Evolutionary conservation across 192 early-diverging fungal genomes (phyloP), one percentile per base, ranked within the genome.

Genomic region (Coemansia sp.): DNA sequence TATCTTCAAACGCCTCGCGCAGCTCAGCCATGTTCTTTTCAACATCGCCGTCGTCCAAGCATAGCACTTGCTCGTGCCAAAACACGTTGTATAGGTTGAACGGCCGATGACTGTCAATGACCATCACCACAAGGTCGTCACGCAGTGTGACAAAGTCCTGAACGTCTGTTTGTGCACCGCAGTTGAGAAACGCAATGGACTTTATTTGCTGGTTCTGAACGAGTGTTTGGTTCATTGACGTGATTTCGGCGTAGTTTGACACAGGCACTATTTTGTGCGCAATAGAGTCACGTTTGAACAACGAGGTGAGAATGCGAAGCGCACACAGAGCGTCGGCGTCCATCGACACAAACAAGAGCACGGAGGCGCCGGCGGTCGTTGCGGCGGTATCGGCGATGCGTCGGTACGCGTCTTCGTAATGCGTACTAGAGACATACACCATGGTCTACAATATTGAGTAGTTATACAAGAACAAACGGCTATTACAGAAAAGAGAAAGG

Each of bases 81-180:
- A 86, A 93, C 11, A 95, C 67, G 59, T 92, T 94, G 38, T 90
- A 86, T 17, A 98, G 83, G 60, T 95, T 90, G 23, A 93, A 81
- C 17, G 96, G 96, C 47, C 96, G 75, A 62, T 93, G 94, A 53
- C 89, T 92, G 60, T 98, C 96, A 47, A 95, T 78, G 3, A 98
- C 82, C 59, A 94, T 86, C 5, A 96, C 79, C 0, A 81, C 87
- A 21, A 92, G 83, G 6, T 86, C 69, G 34, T 79, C 75, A 28
- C 81, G 68, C 20, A 92, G 66, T 0, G 47, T 57, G 51, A 94
- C 72, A 22, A 77, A 73, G 31, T 92, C 88, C 14, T 79, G 73
- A 10, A 95, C 60, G 37, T 96, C 89, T 25, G 92, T 83, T 14
- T 87, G 64, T 5, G 87, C 93, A 5, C 94, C 96, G 74, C 92